A percentile compares a stretch with the other conserved stretches of the same genome.
phyloP scores from a whole-genome alignment of 164 flowering plant species.

The Sextonia rubra region DNA sequence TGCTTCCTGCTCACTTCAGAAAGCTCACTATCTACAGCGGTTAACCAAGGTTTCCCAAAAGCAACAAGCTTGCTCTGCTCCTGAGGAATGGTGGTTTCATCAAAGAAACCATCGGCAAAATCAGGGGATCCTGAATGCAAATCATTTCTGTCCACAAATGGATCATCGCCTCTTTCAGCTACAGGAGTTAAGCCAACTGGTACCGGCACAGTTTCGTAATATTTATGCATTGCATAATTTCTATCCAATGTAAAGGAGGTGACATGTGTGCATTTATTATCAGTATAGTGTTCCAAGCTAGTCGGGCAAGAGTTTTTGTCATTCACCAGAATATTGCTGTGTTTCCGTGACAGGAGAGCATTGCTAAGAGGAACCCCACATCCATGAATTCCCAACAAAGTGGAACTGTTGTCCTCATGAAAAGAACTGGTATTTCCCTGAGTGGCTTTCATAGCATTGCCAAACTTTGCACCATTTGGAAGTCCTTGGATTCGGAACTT shows the following conservation, averaged over 20 bases:
- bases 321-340: neutral
- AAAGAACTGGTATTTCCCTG: neutral
- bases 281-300: neutral
- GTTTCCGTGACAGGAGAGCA: neutral
- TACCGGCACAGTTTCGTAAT: constrained; percentile 13
- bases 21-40: constrained; percentile 1
- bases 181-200: constrained; percentile 12
- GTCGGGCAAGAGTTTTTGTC: neutral
- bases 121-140: constrained; percentile 16
- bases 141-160: constrained; percentile 15
- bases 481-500: constrained; percentile 20
- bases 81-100: constrained; percentile 8
- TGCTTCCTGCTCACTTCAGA: constrained; percentile 22
- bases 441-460: constrained; percentile 15
- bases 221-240: constrained; percentile 10
- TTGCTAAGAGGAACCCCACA: neutral
- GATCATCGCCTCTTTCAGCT: constrained; percentile 9
- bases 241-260: constrained; percentile 15
- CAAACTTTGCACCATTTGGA: constrained; percentile 12
- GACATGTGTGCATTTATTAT: constrained; percentile 1
- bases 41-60: constrained; percentile 12
- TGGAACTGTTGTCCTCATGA: neutral
- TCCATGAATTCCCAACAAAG: neutral
- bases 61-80: constrained; percentile 15
- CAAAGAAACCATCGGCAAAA: constrained; percentile 6